A percentile compares a stretch with the other conserved stretches of the same genome.
These are phyloP conservation scores for Nannochloris sp. DNA, from an alignment of 139 green algal genomes.

Conservation along the genomic window DNA sequence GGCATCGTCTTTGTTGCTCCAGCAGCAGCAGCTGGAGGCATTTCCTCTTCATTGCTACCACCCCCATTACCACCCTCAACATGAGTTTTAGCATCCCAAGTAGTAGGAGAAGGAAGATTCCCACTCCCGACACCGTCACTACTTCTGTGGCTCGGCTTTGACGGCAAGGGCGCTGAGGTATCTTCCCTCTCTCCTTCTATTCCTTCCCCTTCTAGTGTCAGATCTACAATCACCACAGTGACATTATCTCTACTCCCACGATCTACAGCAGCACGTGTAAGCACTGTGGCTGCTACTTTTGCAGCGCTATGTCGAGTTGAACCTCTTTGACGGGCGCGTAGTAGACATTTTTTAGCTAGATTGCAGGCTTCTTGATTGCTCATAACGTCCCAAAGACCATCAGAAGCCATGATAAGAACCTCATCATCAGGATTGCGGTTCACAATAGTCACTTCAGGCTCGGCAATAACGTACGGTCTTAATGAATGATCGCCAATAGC, in stretches of 20 bases:
- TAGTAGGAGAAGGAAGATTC: too few relatives aligned
- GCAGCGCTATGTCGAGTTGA: constrained; percentile 30
- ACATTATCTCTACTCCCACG: constrained; percentile 58
- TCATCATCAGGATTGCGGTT: constrained; percentile 38
- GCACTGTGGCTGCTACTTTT: constrained; percentile 49
- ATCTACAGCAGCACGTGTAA: constrained; percentile 58
- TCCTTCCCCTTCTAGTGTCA: constrained; percentile 20
- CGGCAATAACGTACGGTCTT: constrained; percentile 51
- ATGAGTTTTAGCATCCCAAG: too few relatives aligned
- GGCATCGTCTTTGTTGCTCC: too few relatives aligned
- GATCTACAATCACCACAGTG: constrained; percentile 55
- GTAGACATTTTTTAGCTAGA: constrained; percentile 52
- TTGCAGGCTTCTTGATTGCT: constrained; percentile 62
- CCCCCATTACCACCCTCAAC: too few relatives aligned
- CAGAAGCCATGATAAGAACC: constrained; percentile 62
- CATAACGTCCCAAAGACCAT: constrained; percentile 74
- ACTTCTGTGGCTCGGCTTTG: too few relatives aligned
- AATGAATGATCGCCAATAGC: constrained; percentile 65
- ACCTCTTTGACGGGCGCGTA: constrained; percentile 25
- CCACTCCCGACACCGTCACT: too few relatives aligned
- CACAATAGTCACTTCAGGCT: constrained; percentile 61
- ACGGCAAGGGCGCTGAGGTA: too few relatives aligned
- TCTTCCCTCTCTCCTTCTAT: too few relatives aligned
- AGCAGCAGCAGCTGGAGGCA: too few relatives aligned
- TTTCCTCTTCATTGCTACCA: too few relatives aligned